phyloP scores from a whole-genome alignment of 2,329 filamentous ascomycete species.

The Penicillium sp. region DNA sequence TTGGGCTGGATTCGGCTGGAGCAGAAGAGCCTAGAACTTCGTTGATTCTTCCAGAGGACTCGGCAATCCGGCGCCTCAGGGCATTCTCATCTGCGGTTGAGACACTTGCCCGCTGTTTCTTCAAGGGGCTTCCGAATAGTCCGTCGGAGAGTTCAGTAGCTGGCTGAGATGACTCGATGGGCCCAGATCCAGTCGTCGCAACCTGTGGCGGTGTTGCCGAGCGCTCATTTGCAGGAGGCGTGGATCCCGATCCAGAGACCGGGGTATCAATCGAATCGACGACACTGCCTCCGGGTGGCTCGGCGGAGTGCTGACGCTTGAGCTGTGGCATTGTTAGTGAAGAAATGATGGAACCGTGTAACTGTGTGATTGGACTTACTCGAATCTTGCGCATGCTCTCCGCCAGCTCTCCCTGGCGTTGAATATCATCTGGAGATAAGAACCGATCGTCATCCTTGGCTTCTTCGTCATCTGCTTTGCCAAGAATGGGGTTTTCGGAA shows the following conservation, averaged over 20 bases:
- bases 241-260: constrained; percentile 37
- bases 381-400: constrained; percentile 67
- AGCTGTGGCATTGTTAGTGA: constrained; percentile 47
- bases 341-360: not conserved
- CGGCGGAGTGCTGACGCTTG: constrained; percentile 65
- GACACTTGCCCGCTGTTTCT: constrained; percentile 49
- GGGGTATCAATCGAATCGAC: constrained; percentile 38
- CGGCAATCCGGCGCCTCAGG: constrained; percentile 42
- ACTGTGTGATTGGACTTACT: constrained; percentile 43
- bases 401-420: constrained; percentile 59
- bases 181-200: constrained; percentile 15
- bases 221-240: constrained; percentile 36
- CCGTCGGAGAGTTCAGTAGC: constrained; percentile 29
- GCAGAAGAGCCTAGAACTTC: constrained; percentile 32
- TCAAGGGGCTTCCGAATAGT: constrained; percentile 48
- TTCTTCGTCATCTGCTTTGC: constrained; percentile 63
- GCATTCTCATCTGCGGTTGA: constrained; percentile 44
- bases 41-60: constrained; percentile 40
- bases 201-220: constrained; percentile 39
- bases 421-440: constrained; percentile 62
- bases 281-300: constrained; percentile 47
- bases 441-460: constrained; percentile 48
- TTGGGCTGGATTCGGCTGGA: constrained; percentile 12
- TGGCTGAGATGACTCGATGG: constrained; percentile 25
- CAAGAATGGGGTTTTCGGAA: constrained; percentile 57